These are phyloP conservation scores for Microcos paniculata DNA, from an alignment of 345 rosid genomes.

Conservation along the genomic window DNA sequence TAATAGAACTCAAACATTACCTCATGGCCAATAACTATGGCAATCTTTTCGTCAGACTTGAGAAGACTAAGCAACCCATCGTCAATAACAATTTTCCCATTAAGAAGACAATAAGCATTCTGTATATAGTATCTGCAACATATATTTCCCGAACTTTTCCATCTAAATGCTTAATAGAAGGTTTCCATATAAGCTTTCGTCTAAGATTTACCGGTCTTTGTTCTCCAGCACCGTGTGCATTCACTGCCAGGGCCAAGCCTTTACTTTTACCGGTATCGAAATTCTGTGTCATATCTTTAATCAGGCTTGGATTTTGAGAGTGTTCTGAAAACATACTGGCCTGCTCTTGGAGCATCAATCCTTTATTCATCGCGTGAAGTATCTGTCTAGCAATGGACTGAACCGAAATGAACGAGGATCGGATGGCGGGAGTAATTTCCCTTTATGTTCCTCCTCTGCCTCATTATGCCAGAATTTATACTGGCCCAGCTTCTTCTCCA, in stretches of 20 bases:
- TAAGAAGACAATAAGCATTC: background rate
- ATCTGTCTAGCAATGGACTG: background rate
- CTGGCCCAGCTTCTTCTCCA: background rate
- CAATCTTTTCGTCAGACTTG: conserved; percentile 30
- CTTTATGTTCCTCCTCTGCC: background rate
- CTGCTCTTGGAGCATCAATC: background rate
- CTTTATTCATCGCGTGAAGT: background rate
- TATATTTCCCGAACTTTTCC: background rate
- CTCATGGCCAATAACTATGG: conserved; percentile 39
- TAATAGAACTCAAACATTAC: conserved; percentile 14
- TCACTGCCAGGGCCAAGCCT: too few species aligned
- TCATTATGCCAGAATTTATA: background rate
- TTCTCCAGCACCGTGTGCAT: too few species aligned
- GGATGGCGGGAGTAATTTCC: background rate
- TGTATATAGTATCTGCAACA: background rate
- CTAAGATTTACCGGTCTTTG: too few species aligned
- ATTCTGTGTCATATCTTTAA: background rate
- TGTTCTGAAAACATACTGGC: background rate
- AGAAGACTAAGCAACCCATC: background rate
- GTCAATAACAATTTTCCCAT: background rate
- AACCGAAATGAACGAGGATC: background rate
- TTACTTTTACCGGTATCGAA: background rate
- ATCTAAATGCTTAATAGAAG: background rate
- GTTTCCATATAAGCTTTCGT: background rate
- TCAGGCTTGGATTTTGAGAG: background rate